Conservation (phyloP, 2,329 filamentous ascomycete genomes). For the Colletotrichum melonis region DNA sequence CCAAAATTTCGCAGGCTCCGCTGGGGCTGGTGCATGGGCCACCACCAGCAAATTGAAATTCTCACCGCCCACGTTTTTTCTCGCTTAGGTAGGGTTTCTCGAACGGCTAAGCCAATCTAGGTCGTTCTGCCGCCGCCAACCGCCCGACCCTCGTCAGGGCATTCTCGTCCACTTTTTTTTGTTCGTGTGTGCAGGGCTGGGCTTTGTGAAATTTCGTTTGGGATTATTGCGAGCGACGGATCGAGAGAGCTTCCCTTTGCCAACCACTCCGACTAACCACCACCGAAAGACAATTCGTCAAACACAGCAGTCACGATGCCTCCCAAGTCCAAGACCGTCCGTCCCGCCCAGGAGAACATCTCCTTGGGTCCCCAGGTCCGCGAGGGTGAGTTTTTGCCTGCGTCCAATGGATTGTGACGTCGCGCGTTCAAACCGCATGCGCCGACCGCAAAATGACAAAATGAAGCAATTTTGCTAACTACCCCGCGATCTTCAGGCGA, state of each 20-base stretch:
- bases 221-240: not conserved
- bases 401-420: slow-evolving; percentile 47
- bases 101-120: not conserved
- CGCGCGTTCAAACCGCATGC: slow-evolving; percentile 65
- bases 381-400: slow-evolving; percentile 74
- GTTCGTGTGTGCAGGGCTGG: not conserved
- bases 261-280: slow-evolving; percentile 37
- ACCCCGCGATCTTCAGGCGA: slow-evolving; percentile 70
- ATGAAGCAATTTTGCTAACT: slow-evolving; percentile 35
- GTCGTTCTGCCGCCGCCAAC: slow-evolving; percentile 3
- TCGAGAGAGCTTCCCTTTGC: slow-evolving; percentile 14
- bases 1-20: slow-evolving; percentile 17
- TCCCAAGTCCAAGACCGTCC: slow-evolving; percentile 86
- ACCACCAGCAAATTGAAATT: slow-evolving; percentile 9
- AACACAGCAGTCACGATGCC: slow-evolving; percentile 72
- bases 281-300: slow-evolving; percentile 43
- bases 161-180: slow-evolving; percentile 21
- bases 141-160: slow-evolving; percentile 25
- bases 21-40: slow-evolving; percentile 1
- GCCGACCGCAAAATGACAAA: slow-evolving; percentile 76
- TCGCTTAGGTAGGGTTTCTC: slow-evolving; percentile 34
- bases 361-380: slow-evolving; percentile 96
- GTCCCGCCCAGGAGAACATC: slow-evolving; percentile 95
- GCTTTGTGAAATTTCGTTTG: slow-evolving; percentile 29
- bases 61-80: slow-evolving; percentile 5